Percentiles rank a stretch among this genome's conserved stretches.
These are phyloP conservation scores for Volvariella surrecta DNA, from an alignment of 1,284 basidiomycete genomes.

Conservation along the genomic window DNA sequence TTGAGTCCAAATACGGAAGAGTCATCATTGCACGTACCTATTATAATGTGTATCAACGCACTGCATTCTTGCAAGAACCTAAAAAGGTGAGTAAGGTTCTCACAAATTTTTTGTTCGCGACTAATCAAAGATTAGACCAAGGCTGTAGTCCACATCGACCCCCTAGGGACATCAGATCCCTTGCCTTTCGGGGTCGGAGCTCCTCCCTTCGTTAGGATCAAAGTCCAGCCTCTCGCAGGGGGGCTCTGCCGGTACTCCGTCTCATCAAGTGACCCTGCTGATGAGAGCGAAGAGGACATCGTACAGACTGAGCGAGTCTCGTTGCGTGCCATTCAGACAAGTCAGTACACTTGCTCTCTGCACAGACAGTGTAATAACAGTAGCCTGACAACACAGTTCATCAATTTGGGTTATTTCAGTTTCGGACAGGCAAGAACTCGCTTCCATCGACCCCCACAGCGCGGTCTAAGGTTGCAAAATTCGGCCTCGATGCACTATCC, in stretches of 20 bases:
- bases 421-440: constrained; percentile 68
- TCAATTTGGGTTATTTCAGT: constrained; percentile 80
- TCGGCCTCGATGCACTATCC: constrained; percentile 79
- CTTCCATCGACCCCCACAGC: constrained; percentile 75
- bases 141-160: constrained; percentile 78
- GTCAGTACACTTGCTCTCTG: constrained; percentile 35
- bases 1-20: constrained; percentile 55
- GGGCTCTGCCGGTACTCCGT: constrained; percentile 73
- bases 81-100: constrained; percentile 53
- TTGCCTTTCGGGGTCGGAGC: constrained; percentile 62
- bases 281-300: constrained; percentile 73
- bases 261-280: constrained; percentile 60
- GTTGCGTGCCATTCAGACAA: constrained; percentile 68
- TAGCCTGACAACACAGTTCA: constrained; percentile 48
- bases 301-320: constrained; percentile 71
- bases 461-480: constrained; percentile 72
- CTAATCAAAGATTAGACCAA: constrained; percentile 53
- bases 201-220: constrained; percentile 66
- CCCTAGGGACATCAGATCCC: constrained; percentile 61
- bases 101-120: constrained; percentile 1
- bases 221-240: constrained; percentile 75
- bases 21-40: constrained; percentile 68
- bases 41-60: constrained; percentile 79
- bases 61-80: constrained; percentile 61
- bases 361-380: not conserved